Evolutionary conservation across 345 rosid species (phyloP), one percentile per base, ranked within the genome.

Genomic region (Hevea brasiliensis): DNA sequence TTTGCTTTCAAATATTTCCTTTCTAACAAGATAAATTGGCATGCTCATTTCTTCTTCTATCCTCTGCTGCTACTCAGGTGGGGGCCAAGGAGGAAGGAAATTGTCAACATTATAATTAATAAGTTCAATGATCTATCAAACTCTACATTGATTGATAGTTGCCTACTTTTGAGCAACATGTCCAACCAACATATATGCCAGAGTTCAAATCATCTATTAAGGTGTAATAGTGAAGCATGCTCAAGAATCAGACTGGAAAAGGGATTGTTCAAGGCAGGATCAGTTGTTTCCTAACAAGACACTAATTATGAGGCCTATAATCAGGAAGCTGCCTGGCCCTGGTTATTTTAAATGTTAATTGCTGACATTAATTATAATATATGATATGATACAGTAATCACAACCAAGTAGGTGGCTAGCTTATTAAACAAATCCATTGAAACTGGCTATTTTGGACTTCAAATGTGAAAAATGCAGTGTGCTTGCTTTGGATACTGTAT

Each of bases 281-380:
- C 35, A 4, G 21, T 45, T 61, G 23, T 70, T 58, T 55, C 72
- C 61, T 37, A 40, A 37, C 48, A 21, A 15, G 45, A 56, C 60
- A 58, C 72, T 79, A 73, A 85, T 81, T n/a, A 78, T 72, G 65
- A 85, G 83, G 70, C 79, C 81, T 77, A 79, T 83, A 71, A 56
- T 60, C 78, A 70, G 80, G 74, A 72, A 68, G 45, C 68, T 64
- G 75, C 81, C 73, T 73, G 15, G 11, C 55, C n/a, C 17, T 3
- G 8, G 20, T 45, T 3, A 32, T 44, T 58, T 13, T 44, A 20
- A 51, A 29, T 35, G 1, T 47, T 45, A 2, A 21, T 11, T 51
- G 9, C 61, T 56, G 23, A 56, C 29, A 56, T 8, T 59, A 14
- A 59, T 15, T 26, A 10, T 57, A 58, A 24, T 59, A 12, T 15